Base-by-base conservation (phyloP, 192 early-diverging fungal genomes). In the Coemansia sp. region DNA sequence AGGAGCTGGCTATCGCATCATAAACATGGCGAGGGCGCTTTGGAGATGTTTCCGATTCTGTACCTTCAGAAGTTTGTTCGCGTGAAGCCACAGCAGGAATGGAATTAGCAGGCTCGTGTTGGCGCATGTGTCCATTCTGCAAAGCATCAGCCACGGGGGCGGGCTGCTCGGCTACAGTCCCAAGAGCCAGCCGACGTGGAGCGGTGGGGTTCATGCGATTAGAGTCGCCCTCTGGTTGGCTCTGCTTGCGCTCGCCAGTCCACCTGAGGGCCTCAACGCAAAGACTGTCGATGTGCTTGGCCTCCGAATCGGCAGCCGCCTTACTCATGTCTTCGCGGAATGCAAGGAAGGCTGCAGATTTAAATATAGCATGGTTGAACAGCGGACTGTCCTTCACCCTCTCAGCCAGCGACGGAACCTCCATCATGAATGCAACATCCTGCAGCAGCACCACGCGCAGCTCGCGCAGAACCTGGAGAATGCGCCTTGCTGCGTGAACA, bases 391-490 rank as follows among this genome's bases (percentile, higher is more conserved):
- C n/a, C 30, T 64, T 58, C 5, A 71, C 22, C 1, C 27, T 48
- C 19, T 49, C 31, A 1, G 23, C 56, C 23, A 79, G 64, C 57
- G 68, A 53, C 0, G 77, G 77, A 21, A 79, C 58, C 64, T 68
- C 64, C 66, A 74, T 58, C 64, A 79, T 26, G 50, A 74, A 67
- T 24, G 77, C 77, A 10, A 68, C 62, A 6, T 79, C 77, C 58
- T 79, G 77, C 21, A 79, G 61, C 30, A 79, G 47, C 21, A 79
- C 71, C 9, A 65, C 54, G 49, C 77, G 77, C 23, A 79, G 71
- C 68, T 74, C 71, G n/a, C 63, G 62, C 25, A 79, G 28, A 22
- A 79, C 61, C 32, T 65, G 57, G 57, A 79, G 54, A 31, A 79
- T 58, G 21, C 77, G 71, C 2, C 64, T 69, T 14, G 68, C 71